A percentile compares a stretch with the other conserved stretches of the same genome.
Conservation (phyloP, 1,139 yeast species). For the Blastobotrys illinoisensis region DNA sequence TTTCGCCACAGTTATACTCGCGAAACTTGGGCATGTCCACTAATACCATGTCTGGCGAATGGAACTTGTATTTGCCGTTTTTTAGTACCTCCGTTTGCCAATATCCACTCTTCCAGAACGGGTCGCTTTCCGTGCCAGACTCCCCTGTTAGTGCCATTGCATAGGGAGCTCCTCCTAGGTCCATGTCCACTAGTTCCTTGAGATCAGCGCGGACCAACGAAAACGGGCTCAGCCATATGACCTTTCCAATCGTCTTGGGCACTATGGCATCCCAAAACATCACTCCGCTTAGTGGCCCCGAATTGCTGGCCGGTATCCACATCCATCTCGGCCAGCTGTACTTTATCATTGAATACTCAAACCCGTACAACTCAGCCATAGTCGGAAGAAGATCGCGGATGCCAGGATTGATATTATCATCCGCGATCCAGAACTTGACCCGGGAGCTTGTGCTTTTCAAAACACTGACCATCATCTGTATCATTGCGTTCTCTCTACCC, state of each 20-base stretch:
- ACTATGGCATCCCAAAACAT: conserved; percentile 81
- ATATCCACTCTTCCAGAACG: conserved; percentile 94
- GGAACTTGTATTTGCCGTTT: conserved; percentile 48
- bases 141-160: conserved; percentile 89
- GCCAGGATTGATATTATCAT: conserved; percentile 66
- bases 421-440: conserved; percentile 84
- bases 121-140: conserved; percentile 69
- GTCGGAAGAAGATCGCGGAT: conserved; percentile 56
- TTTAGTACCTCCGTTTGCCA: conserved; percentile 61
- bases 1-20: conserved; percentile 66
- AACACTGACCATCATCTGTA: conserved; percentile 77
- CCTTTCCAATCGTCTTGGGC: conserved; percentile 67
- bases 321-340: conserved; percentile 95
- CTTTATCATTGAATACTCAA: conserved; percentile 65
- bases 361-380: conserved; percentile 51
- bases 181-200: conserved; percentile 58
- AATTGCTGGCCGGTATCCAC: conserved; percentile 66
- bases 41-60: conserved; percentile 78
- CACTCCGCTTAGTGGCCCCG: conserved; percentile 81
- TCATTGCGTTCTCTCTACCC: conserved; percentile 66
- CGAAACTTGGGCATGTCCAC: conserved; percentile 73
- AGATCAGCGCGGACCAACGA: conserved; percentile 72
- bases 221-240: conserved; percentile 83
- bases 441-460: conserved; percentile 53
- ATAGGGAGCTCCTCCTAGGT: conserved; percentile 71